Base-by-base conservation (phyloP, 257 asterid species). In the Nicotiana sylvestris region DNA sequence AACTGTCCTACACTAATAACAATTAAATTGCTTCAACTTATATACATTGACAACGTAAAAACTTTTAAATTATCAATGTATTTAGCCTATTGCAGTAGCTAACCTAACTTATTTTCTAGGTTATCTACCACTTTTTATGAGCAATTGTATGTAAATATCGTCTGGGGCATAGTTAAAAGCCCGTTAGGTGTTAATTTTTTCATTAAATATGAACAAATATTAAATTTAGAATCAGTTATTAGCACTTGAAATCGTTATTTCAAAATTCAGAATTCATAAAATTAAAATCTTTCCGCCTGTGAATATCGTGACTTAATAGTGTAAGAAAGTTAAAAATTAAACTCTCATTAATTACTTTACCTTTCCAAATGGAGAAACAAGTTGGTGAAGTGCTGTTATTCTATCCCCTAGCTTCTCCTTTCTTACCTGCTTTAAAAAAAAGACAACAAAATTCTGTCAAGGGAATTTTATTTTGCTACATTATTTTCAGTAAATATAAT, bases 351-450 rank as follows among this genome's bases (percentile, higher is more conserved):
- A 1, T 49, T 30, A n/a, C 55, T 32, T 84, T 91, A 95, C 99
- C 99, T 95, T 95, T 87, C 98, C 98, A 85, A 95, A 95, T 84
- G 99, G 99, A 82, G 99, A 95, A 90, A 94, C 99, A 43, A 95
- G 87, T 85, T 94, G 99, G 87, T 95, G 99, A 78, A 95, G 99
- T 18, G 97, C 90, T 69, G 98, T 92, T 82, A 95, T 91, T 90
- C 97, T 90, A 87, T 92, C 99, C 81, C 98, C 97, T 64, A 95
- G 87, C 87, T 95, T 95, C 93, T 92, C 98, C 90, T 93, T 95
- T 74, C 98, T 91, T 81, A 93, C 97, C 98, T 93, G 94, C 33
- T 76, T 74, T n/a, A 2, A 3, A 61, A 72, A 69, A 2, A 15
- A 78, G 27, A 17, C 21, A 55, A 77, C 7, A 32, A 49, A 30